Percentiles rank a stretch among this genome's conserved stretches.
phyloP scores from a whole-genome alignment of 805 yeast genomes.

The Pichia cabralensis region DNA sequence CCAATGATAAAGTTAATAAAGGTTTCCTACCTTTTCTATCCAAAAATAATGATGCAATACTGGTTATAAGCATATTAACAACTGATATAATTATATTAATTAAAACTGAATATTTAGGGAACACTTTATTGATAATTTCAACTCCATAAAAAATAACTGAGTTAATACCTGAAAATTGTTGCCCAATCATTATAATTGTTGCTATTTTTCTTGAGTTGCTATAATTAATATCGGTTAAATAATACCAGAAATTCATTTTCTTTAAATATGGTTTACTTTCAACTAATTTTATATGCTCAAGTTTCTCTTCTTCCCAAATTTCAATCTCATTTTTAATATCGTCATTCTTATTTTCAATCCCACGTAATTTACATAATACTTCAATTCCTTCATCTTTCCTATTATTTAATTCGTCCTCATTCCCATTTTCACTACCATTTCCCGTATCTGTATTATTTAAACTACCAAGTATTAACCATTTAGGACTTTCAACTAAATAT shows the following conservation, averaged over 20 bases:
- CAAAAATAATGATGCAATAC: conserved; percentile 62
- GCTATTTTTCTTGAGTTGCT: conserved; percentile 53
- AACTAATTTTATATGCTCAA: conserved; percentile 16
- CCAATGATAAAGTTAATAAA: conserved; percentile 53
- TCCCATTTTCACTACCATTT: conserved; percentile 30
- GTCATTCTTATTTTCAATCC: conserved; percentile 8
- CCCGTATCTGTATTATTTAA: conserved; percentile 11
- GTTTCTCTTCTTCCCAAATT: conserved; percentile 23
- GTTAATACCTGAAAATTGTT: conserved; percentile 90
- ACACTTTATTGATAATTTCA: conserved; percentile 56
- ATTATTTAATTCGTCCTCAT: no score
- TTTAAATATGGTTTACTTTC: conserved; percentile 16
- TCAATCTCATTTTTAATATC: conserved; percentile 16
- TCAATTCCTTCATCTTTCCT: conserved; percentile 15
- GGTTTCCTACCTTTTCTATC: conserved; percentile 71
- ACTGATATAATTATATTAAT: conserved; percentile 72
- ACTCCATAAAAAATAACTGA: conserved; percentile 92
- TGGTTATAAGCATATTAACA: conserved; percentile 67
- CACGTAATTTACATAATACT: conserved; percentile 30
- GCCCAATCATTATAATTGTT: conserved; percentile 66
- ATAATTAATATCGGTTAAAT: conserved; percentile 43
- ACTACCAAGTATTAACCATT: conserved; percentile 50
- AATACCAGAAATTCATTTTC: conserved; percentile 28
- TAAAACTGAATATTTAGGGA: conserved; percentile 61
- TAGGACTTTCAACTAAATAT: conserved; percentile 65